phyloP scores from a whole-genome alignment of 495 filamentous ascomycete genomes.

The Penicillium bialowiezense region DNA sequence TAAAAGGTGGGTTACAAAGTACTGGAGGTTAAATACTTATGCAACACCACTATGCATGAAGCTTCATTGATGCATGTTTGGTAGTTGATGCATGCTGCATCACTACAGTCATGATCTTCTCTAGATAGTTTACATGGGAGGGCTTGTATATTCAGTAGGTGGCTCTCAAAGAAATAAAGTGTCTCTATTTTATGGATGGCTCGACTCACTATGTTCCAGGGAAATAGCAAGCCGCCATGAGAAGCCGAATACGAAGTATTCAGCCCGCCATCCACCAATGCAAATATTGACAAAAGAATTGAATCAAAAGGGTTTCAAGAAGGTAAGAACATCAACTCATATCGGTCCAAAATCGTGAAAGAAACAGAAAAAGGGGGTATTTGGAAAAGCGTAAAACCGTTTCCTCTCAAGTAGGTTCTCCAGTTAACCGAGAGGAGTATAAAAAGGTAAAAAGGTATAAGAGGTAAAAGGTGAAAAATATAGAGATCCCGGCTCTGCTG shows the following conservation, averaged over 20 bases:
- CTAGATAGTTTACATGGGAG: neutral
- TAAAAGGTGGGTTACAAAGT: no score
- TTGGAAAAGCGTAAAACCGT: slow-evolving; percentile 29
- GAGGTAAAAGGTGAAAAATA: slow-evolving; percentile 15
- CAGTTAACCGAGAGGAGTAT: slow-evolving; percentile 25
- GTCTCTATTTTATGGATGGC: slow-evolving; percentile 9
- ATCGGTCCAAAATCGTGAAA: slow-evolving; percentile 24
- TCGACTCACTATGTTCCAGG: no score
- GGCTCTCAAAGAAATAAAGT: slow-evolving; percentile 15
- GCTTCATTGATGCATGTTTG: no score
- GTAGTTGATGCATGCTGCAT: no score
- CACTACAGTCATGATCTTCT: slow-evolving; percentile 20
- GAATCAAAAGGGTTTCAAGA: slow-evolving; percentile 11
- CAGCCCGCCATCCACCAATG: slow-evolving; percentile 5
- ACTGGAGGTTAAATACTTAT: no score
- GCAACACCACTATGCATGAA: no score
- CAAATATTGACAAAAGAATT: slow-evolving; percentile 28
- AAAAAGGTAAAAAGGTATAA: slow-evolving; percentile 17
- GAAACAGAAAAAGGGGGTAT: slow-evolving; percentile 32
- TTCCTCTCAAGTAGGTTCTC: slow-evolving; percentile 22
- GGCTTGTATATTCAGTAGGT: no score
- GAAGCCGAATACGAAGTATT: neutral
- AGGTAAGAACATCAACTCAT: slow-evolving; percentile 32
- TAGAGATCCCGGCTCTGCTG: slow-evolving; percentile 22
- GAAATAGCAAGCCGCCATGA: neutral